Base-by-base conservation (phyloP, 257 asterid genomes). In the Cinchona pubescens region DNA sequence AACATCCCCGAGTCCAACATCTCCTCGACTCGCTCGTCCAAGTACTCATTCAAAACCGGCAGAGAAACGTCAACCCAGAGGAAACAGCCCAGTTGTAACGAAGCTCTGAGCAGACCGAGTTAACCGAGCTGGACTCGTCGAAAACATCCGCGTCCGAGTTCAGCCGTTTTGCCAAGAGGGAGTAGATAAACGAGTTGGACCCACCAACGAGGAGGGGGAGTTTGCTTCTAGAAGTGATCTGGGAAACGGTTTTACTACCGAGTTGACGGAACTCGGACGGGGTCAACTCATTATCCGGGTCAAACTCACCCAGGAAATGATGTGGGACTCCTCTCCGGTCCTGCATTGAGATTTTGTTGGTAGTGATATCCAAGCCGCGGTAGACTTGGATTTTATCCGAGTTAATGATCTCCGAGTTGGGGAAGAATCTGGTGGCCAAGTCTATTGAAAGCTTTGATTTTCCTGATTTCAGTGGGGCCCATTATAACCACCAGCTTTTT, bases 391-490 rank as follows among this genome's bases (percentile, higher is more conserved):
- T 94, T 78, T 94, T 94, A 75, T 94, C 98, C 23, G 97, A 89
- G 87, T 94, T 94, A 18, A 94, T 83, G 67, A 94, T 83, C 65
- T 94, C 99, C 11, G 97, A 82, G 1, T 80, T 29, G 0, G 90
- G 85, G 73, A 89, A 94, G 30, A 74, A 89, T 5, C 89, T 80
- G 38, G 97, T 79, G 16, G 88, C 89, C 19, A 94, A 82, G 78
- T 90, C 97, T n/a, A 92, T 62, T 0, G 99, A 92, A 32, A 91
- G 96, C 72, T 88, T 90, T 0, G 99, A 87, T 79, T 94, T 94
- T 0, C 99, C 99, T 25, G 92, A 92, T 34, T n/a, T 97, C 97
- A 0, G 99, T 94, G 35, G 97, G 88, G 66, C 97, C 99, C 95
- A 90, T 86, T 2, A 94, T 79, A 19, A 89, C 90, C 35, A 92